phyloP scores from a whole-genome alignment of 495 filamentous ascomycete species.

The Penicillium silybi region DNA sequence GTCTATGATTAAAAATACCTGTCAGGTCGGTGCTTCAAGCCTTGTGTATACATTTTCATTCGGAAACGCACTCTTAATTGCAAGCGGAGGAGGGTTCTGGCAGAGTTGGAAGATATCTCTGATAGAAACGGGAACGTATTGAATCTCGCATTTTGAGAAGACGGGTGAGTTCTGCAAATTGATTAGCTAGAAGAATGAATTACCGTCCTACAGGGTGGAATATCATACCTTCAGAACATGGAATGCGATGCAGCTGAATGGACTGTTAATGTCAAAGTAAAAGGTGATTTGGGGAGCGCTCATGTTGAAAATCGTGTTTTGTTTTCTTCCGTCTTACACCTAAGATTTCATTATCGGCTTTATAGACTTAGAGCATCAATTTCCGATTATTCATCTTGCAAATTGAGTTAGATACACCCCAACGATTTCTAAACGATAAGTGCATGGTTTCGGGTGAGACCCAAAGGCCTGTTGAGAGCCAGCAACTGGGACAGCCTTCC shows the following conservation, averaged over 20 bases:
- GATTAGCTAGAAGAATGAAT: not conserved
- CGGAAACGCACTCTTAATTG: constrained; percentile 13
- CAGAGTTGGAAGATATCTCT: constrained; percentile 12
- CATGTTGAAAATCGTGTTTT: constrained; percentile 3
- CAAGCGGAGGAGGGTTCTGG: constrained; percentile 15
- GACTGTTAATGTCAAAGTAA: constrained; percentile 23
- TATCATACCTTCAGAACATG: constrained; percentile 10
- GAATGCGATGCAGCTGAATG: constrained; percentile 22
- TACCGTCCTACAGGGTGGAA: too few species aligned
- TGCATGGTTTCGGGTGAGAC: too few species aligned
- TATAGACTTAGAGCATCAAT: too few species aligned
- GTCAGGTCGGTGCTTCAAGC: not conserved
- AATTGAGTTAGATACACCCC: too few species aligned
- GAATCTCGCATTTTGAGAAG: constrained; percentile 16
- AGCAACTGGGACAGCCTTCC: too few species aligned
- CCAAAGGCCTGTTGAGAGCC: too few species aligned
- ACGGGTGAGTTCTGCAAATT: constrained; percentile 13
- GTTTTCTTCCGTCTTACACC: too few species aligned
- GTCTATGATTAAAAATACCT: constrained; percentile 5
- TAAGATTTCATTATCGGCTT: too few species aligned
- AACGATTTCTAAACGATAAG: too few species aligned
- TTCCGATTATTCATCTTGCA: too few species aligned
- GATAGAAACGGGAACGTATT: constrained; percentile 13
- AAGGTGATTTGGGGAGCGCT: constrained; percentile 9
- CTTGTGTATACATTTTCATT: not conserved